A percentile compares a stretch with the other conserved stretches of the same genome.
Conservation (phyloP, 192 early-diverging fungal genomes). For the Linnemannia elongata region DNA sequence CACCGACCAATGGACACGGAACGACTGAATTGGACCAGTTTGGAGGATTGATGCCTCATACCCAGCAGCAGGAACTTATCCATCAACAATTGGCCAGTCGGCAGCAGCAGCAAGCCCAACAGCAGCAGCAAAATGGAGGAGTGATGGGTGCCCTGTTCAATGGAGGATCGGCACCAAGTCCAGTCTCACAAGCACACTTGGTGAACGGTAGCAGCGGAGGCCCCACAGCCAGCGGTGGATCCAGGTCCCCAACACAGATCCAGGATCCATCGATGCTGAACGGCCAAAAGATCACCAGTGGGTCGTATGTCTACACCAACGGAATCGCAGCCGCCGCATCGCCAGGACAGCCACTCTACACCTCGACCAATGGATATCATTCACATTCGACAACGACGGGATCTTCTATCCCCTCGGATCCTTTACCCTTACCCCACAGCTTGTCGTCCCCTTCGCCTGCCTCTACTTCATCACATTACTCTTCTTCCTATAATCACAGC, state of each 20-base stretch:
- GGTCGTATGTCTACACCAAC: slow-evolving; percentile 52
- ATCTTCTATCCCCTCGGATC: neutral
- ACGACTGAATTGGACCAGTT: slow-evolving; percentile 35
- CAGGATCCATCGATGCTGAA: slow-evolving; percentile 44
- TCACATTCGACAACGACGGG: neutral
- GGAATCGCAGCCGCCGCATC: slow-evolving; percentile 10
- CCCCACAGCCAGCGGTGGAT: neutral
- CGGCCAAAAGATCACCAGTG: slow-evolving; percentile 47
- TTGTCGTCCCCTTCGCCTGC: neutral
- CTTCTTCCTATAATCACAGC: slow-evolving; percentile 5
- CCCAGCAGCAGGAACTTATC: slow-evolving; percentile 51
- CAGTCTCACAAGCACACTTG: neutral
- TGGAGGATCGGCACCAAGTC: slow-evolving; percentile 16
- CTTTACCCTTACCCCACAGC: neutral
- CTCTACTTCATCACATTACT: slow-evolving; percentile 9
- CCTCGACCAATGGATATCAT: slow-evolving; percentile 30
- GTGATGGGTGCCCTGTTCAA: slow-evolving; percentile 30
- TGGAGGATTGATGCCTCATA: slow-evolving; percentile 46
- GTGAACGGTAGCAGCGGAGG: neutral
- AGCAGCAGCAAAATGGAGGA: slow-evolving; percentile 19
- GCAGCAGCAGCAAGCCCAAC: slow-evolving; percentile 26
- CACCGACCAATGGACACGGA: slow-evolving; percentile 19
- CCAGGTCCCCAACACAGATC: slow-evolving; percentile 45
- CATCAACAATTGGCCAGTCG: slow-evolving; percentile 42
- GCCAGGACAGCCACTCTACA: slow-evolving; percentile 21